Evolutionary conservation across 805 yeast genomes (phyloP), one percentile per base, ranked within the genome.

Genomic region (Candida corydali): DNA sequence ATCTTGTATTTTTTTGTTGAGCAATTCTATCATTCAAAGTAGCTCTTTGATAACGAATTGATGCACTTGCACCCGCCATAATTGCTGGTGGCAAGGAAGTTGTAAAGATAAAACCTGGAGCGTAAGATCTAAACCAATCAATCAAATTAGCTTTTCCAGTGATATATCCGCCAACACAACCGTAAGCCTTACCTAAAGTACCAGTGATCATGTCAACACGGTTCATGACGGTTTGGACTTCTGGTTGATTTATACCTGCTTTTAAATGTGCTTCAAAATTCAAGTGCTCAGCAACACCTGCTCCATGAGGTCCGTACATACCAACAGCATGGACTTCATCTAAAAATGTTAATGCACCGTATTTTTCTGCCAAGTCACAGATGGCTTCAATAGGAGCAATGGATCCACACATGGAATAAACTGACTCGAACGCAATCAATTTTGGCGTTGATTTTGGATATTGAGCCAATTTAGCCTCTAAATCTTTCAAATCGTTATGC

Each of bases 311-410:
- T 52, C 99, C 99, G 58, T 93, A 93, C 82, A 93, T 76, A 38
- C 99, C 99, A 32, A 93, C 98, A 24, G 98, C 98, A 56, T 93
- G 99, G 26, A 93, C 99, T 64, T 93, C 99, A 61, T 93, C 99
- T 59, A 93, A 71, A 63, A 93, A 93, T 20, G 99, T 93, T 51
- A 93, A 65, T 32, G 98, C 98, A 44, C 98, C 98, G 59, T 93
- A 93, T 65, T 93, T 87, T 37, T 93, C 96, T 27, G 99, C 99
- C 54, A 93, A 73, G 50, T 89, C 96, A 60, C 97, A 91, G 47
- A 93, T 88, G 43, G 76, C 79, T 52, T 83, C 86, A 51, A 93
- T 93, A 35, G 96, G 96, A 26, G 97, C 84, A 40, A 93, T 86
- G 9, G 97, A 86, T 34, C 99, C 99, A 55, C 96, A 87, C 99